These are phyloP conservation scores for Sphagnum contortum DNA, from an alignment of 225 moss, liverwort and hornwort species.

Conservation along the genomic window DNA sequence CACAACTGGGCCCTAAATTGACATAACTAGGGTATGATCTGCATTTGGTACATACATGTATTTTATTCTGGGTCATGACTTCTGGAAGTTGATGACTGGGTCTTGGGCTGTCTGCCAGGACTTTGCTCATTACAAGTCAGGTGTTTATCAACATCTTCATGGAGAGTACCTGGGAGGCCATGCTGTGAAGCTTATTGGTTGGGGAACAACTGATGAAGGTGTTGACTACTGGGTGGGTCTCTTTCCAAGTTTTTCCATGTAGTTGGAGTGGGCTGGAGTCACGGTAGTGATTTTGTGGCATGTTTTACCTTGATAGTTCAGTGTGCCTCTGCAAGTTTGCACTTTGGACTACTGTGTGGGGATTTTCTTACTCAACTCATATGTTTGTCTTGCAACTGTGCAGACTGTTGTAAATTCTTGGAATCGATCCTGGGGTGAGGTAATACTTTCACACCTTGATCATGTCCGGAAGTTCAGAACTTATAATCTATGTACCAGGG, in stretches of 20 bases:
- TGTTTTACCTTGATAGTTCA: too few species aligned
- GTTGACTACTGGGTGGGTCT: slow-evolving; percentile 74
- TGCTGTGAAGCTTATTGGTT: slow-evolving; percentile 90
- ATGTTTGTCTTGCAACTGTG: neutral
- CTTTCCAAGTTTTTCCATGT: too few species aligned
- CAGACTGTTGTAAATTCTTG: slow-evolving; percentile 79
- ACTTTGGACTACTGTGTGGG: too few species aligned
- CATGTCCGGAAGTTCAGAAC: too few species aligned
- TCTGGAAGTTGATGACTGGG: too few species aligned
- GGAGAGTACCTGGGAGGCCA: slow-evolving; percentile 84
- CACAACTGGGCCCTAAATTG: too few species aligned
- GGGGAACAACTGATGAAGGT: slow-evolving; percentile 77
- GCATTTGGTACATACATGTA: neutral
- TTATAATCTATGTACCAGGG: too few species aligned
- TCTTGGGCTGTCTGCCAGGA: slow-evolving; percentile 23
- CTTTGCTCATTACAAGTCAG: slow-evolving; percentile 77
- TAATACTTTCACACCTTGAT: neutral
- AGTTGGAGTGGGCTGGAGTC: too few species aligned
- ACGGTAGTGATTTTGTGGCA: too few species aligned
- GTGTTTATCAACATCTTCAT: slow-evolving; percentile 69
- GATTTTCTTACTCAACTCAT: too few species aligned
- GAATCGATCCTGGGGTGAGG: slow-evolving; percentile 76
- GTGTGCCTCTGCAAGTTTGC: too few species aligned
- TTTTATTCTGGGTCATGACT: neutral
- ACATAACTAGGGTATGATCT: too few species aligned